These are phyloP conservation scores for Trichoderma asperelloides DNA, from an alignment of 495 filamentous ascomycete genomes.

Conservation along the genomic window DNA sequence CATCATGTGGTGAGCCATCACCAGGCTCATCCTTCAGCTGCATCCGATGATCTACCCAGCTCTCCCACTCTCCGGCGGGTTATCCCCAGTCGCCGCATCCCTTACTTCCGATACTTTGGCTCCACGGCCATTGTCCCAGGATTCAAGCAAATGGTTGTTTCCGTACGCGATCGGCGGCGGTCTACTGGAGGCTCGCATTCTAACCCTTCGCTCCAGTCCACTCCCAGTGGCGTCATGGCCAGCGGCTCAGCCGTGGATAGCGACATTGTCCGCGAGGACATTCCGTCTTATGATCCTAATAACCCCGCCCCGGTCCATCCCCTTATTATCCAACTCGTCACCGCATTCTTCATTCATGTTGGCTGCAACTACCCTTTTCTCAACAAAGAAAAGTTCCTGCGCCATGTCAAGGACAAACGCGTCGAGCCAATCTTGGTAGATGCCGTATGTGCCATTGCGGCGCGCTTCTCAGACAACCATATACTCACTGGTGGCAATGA, in stretches of 20 bases:
- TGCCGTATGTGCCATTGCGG: constrained; percentile 69
- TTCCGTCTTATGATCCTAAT: constrained; percentile 70
- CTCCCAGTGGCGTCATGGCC: constrained; percentile 5
- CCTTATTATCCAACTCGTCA: constrained; percentile 63
- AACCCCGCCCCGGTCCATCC: constrained; percentile 58
- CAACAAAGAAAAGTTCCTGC: constrained; percentile 56
- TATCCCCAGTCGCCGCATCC: constrained; percentile 54
- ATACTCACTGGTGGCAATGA: constrained; percentile 50
- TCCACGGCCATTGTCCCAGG: constrained; percentile 83
- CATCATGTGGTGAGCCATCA: not conserved
- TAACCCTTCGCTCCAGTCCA: constrained; percentile 28
- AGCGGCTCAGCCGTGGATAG: constrained; percentile 31
- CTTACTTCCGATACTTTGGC: constrained; percentile 82
- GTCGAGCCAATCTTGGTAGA: constrained; percentile 84
- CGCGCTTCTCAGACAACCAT: constrained; percentile 67
- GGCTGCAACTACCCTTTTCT: constrained; percentile 80
- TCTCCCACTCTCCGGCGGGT: constrained; percentile 8
- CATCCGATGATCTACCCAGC: not conserved
- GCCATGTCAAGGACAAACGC: constrained; percentile 63
- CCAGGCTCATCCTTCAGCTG: not conserved
- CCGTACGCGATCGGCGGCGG: constrained; percentile 38
- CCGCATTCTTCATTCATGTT: constrained; percentile 68
- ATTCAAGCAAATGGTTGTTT: constrained; percentile 86
- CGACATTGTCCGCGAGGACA: constrained; percentile 41
- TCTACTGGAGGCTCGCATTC: constrained; percentile 31